Evolutionary conservation across 2,329 filamentous ascomycete species (phyloP), one percentile per base, ranked within the genome.

Genomic region (Aspergillus neoniger): DNA sequence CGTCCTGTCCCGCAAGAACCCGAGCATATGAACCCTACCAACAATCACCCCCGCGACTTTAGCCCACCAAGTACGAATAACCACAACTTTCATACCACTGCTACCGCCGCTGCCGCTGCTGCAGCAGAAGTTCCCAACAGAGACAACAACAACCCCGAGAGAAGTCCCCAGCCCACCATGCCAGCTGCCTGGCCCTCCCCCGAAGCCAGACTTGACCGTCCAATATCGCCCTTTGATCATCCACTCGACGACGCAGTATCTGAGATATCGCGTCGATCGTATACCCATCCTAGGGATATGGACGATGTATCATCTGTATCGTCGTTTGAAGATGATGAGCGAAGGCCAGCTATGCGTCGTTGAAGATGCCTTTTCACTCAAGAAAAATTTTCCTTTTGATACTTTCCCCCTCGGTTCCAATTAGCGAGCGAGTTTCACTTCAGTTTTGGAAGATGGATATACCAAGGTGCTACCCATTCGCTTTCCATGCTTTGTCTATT

Each of bases 281-380:
- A 19, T 7, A 39, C 36, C 1, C 58, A 67, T 44, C 57, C 56
- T 9, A 63, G 60, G 4, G 66, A 67, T 14, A 62, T 68, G 39
- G 71, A 74, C 65, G 70, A 73, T 54, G 50, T 72, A 36, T 75
- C 73, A 21, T 70, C 71, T 38, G 71, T 75, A 3, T 75, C 71
- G 21, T 73, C 71, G 2, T 66, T 75, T 51, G 62, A 63, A 49
- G 72, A 69, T 38, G 66, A 67, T 47, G 60, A 66, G 15, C 52
- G 55, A 6, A 48, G 36, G 21, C 15, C 43, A 17, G 44, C 51
- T 25, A 55, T 41, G 39, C 50, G 30, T 59, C 57, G 19, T 19
- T 7, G 23, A 28, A 28, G 3, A 2, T 28, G 7, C 25, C 25
- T 28, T 28, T 28, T 8, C 25, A 28, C 25, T 28, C 25, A 28